A percentile compares a stretch with the other conserved stretches of the same genome.
These are phyloP conservation scores for Stagonosporopsis chrysanthemi DNA, from an alignment of 2,329 filamentous ascomycete species.

Conservation along the genomic window DNA sequence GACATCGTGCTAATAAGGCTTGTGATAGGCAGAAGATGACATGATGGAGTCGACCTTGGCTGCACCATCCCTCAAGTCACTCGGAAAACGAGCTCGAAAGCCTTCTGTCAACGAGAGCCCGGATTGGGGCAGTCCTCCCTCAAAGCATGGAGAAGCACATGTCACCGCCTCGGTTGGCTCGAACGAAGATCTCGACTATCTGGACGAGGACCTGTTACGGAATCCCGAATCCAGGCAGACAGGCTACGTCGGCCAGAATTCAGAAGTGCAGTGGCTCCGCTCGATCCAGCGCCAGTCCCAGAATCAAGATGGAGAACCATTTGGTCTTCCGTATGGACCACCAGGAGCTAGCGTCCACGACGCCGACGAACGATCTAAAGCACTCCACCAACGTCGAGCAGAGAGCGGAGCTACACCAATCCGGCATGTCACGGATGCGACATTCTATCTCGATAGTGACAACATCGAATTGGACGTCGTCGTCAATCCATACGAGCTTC, in stretches of 20 bases:
- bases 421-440: slow-evolving; percentile 33
- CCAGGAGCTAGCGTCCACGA: slow-evolving; percentile 24
- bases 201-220: slow-evolving; percentile 43
- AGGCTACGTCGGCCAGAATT: slow-evolving; percentile 46
- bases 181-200: slow-evolving; percentile 39
- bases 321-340: slow-evolving; percentile 29
- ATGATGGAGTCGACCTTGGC: slow-evolving; percentile 15
- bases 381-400: slow-evolving; percentile 28
- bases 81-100: slow-evolving; percentile 28
- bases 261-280: slow-evolving; percentile 46
- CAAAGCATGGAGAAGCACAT: slow-evolving; percentile 27
- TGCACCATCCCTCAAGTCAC: slow-evolving; percentile 1
- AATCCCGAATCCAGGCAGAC: slow-evolving; percentile 39
- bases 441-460: slow-evolving; percentile 48
- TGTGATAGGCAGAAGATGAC: slow-evolving; percentile 29
- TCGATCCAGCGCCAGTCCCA: slow-evolving; percentile 37
- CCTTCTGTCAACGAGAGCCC: not conserved
- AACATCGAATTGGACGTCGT: slow-evolving; percentile 33
- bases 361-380: slow-evolving; percentile 23
- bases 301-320: slow-evolving; percentile 12
- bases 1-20: not conserved
- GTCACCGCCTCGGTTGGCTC: slow-evolving; percentile 37
- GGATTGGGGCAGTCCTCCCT: not conserved
- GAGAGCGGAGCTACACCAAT: slow-evolving; percentile 15
- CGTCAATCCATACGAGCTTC: slow-evolving; percentile 43